phyloP scores from a whole-genome alignment of 1,139 yeast genomes.

The Suhomyces bolitotheri region DNA sequence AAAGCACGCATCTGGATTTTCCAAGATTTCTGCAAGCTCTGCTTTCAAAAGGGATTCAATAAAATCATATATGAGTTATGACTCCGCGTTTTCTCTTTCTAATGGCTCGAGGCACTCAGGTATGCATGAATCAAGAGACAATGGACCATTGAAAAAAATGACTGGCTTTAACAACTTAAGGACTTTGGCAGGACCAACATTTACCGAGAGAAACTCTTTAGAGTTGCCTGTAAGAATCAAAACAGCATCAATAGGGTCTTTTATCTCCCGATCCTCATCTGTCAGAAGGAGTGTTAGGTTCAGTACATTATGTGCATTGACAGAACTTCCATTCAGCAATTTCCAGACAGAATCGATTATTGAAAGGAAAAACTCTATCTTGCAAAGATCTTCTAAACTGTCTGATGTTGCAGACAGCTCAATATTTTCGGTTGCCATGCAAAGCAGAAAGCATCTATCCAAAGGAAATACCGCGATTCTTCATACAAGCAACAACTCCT shows the following conservation, averaged over 20 bases:
- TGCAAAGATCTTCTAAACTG: conserved; percentile 22
- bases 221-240: conserved; percentile 26
- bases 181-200: conserved; percentile 21
- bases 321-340: conserved; percentile 43
- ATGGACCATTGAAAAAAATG: conserved; percentile 32
- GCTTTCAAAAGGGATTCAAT: conserved; percentile 38
- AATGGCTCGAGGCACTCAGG: conserved; percentile 24
- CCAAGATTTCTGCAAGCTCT: conserved; percentile 31
- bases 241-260: conserved; percentile 26
- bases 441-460: conserved; percentile 24
- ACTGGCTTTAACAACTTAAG: conserved; percentile 41
- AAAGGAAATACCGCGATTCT: conserved; percentile 14
- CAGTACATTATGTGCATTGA: conserved; percentile 43
- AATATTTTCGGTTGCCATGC: conserved; percentile 35
- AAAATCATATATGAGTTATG: conserved; percentile 56
- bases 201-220: conserved; percentile 21
- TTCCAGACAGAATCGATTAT: conserved; percentile 16
- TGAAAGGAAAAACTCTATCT: conserved; percentile 11
- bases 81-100: conserved; percentile 50
- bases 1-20: conserved; percentile 24
- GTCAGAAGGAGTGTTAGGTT: conserved; percentile 35
- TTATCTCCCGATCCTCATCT: conserved; percentile 28
- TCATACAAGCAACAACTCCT: conserved; percentile 19
- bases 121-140: conserved; percentile 16
- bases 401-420: conserved; percentile 39